phyloP scores from a whole-genome alignment of 1,284 basidiomycete species.

The Cystobasidium sp. region DNA sequence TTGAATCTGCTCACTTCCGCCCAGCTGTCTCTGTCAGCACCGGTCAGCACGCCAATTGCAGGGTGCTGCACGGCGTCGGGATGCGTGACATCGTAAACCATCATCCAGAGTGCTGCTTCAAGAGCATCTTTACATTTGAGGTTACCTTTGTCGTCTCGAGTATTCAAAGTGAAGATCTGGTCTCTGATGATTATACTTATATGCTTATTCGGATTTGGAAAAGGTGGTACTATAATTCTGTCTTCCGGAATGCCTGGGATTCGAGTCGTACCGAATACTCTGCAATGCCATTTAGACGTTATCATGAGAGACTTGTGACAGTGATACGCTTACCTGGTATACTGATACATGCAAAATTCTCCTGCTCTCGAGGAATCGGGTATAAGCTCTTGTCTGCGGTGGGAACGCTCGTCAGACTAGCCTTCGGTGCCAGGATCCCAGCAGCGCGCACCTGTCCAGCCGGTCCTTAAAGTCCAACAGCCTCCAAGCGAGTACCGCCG shows the following conservation, averaged over 20 bases:
- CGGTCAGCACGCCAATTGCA: conserved; percentile 72
- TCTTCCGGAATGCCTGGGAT: conserved; percentile 64
- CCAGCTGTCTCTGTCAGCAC: conserved; percentile 84
- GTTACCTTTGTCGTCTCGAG: conserved; percentile 62
- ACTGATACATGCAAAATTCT: conserved; percentile 65
- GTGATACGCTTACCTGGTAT: conserved; percentile 61
- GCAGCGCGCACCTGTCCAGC: conserved; percentile 65
- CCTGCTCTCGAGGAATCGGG: conserved; percentile 63
- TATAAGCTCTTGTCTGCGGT: conserved; percentile 61
- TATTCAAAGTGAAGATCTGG: conserved; percentile 79
- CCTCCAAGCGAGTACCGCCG: conserved; percentile 79
- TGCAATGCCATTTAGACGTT: conserved; percentile 49
- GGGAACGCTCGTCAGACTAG: neutral
- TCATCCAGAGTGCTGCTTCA: conserved; percentile 68
- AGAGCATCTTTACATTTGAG: conserved; percentile 63
- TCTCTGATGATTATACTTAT: conserved; percentile 76
- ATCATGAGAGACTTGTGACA: conserved; percentile 42
- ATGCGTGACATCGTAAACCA: conserved; percentile 72
- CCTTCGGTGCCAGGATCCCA: neutral
- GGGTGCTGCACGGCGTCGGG: conserved; percentile 58
- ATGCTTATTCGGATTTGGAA: conserved; percentile 64
- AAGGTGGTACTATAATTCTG: conserved; percentile 50
- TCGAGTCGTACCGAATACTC: conserved; percentile 76
- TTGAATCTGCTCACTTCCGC: conserved; percentile 64
- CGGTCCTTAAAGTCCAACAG: conserved; percentile 75